A percentile compares a stretch with the other conserved stretches of the same genome.
These are phyloP conservation scores for Penicillium cosmopolitanum DNA, from an alignment of 495 filamentous ascomycete species.

Conservation along the genomic window DNA sequence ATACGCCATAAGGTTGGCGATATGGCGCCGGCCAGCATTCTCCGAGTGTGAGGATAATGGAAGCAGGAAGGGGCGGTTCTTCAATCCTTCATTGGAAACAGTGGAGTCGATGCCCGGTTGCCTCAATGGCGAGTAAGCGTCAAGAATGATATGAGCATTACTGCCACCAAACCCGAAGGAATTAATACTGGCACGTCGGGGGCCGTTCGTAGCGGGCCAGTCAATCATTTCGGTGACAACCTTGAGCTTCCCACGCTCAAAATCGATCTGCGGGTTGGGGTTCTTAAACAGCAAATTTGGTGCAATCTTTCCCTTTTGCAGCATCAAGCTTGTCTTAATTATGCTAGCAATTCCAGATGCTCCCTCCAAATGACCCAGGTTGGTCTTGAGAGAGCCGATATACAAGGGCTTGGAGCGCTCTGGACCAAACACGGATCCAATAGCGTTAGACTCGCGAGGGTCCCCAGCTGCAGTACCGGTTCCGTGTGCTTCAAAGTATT, in stretches of 20 bases:
- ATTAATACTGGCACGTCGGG: conserved; percentile 62
- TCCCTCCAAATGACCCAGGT: conserved; percentile 56
- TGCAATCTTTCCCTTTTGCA: conserved; percentile 51
- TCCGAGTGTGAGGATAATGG: background rate
- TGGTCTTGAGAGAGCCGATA: conserved; percentile 54
- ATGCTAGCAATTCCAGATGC: conserved; percentile 60
- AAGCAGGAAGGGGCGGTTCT: background rate
- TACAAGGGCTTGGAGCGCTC: conserved; percentile 23
- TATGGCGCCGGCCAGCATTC: background rate
- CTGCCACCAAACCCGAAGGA: conserved; percentile 63
- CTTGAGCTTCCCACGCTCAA: conserved; percentile 42
- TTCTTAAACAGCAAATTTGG: conserved; percentile 57
- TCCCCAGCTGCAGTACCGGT: conserved; percentile 52
- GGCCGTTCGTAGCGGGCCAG: conserved; percentile 36
- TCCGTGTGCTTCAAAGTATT: conserved; percentile 45
- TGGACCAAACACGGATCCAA: background rate
- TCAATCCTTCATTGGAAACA: background rate
- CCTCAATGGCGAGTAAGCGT: conserved; percentile 20
- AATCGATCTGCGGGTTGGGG: conserved; percentile 49
- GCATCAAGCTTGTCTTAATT: conserved; percentile 53
- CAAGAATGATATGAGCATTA: conserved; percentile 63
- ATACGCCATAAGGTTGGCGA: background rate
- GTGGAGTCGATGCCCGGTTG: background rate
- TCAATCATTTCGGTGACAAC: conserved; percentile 40
- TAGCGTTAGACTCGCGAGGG: background rate